These are phyloP conservation scores for Xylona heveae DNA, from an alignment of 495 filamentous ascomycete genomes.

Conservation along the genomic window DNA sequence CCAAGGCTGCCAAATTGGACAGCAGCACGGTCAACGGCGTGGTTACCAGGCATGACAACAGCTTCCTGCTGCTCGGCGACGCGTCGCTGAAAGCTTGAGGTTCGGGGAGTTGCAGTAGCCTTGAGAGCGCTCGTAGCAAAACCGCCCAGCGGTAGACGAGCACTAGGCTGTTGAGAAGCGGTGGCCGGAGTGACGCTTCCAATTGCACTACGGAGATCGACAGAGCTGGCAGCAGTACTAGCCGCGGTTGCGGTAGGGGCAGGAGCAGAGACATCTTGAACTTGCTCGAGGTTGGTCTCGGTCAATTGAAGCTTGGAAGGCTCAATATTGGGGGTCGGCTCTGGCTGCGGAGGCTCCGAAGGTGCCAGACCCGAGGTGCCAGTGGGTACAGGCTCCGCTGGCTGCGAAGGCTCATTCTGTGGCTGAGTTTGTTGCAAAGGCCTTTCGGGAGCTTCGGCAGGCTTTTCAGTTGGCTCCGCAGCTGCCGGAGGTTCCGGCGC, in stretches of 20 bases:
- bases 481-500: not conserved
- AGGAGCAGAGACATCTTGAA: conserved; percentile 58
- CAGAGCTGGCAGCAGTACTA: conserved; percentile 74
- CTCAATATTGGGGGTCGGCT: conserved; percentile 14
- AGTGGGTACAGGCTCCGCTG: conserved; percentile 1
- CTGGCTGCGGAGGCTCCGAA: too few relatives aligned
- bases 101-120: conserved; percentile 40
- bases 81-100: conserved; percentile 57
- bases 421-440: not conserved
- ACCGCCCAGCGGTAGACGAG: conserved; percentile 39
- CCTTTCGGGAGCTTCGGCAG: conserved; percentile 1
- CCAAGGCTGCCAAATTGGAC: conserved; percentile 96
- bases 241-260: conserved; percentile 61
- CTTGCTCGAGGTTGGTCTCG: conserved; percentile 72
- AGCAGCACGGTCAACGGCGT: conserved; percentile 79
- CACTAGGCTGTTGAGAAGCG: conserved; percentile 31
- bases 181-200: conserved; percentile 32
- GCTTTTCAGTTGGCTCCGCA: not conserved
- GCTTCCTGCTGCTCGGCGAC: conserved; percentile 89
- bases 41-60: conserved; percentile 97
- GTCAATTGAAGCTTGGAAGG: conserved; percentile 75
- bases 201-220: conserved; percentile 37
- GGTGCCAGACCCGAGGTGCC: too few relatives aligned
- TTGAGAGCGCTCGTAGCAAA: conserved; percentile 59
- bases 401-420: not conserved